These are phyloP conservation scores for Malassezia brasiliensis DNA, from an alignment of 1,284 basidiomycete genomes.

Conservation along the genomic window DNA sequence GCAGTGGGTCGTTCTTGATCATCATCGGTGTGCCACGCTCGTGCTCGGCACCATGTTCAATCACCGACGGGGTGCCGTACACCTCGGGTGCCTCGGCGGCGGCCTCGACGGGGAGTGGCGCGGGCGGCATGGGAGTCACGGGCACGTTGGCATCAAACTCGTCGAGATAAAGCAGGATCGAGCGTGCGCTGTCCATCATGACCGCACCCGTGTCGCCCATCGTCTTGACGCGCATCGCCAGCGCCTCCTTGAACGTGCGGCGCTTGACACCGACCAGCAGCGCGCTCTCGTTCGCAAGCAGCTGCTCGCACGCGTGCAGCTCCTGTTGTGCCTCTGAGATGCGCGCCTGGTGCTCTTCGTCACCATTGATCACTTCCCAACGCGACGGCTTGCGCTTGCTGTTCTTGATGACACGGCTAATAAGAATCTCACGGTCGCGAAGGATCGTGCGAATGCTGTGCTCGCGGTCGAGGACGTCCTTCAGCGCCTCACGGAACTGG, in stretches of 20 bases:
- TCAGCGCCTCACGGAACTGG: slow-evolving; percentile 49
- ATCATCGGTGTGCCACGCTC: background rate
- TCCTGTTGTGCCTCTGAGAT: slow-evolving; percentile 49
- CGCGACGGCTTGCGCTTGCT: slow-evolving; percentile 43
- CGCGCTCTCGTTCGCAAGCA: slow-evolving; percentile 46
- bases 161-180: slow-evolving; percentile 47
- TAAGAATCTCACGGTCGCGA: slow-evolving; percentile 50
- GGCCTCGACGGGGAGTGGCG: background rate
- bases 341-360: slow-evolving; percentile 44
- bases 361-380: slow-evolving; percentile 25
- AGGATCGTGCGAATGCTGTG: slow-evolving; percentile 48
- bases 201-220: slow-evolving; percentile 49
- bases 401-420: slow-evolving; percentile 49
- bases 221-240: slow-evolving; percentile 49
- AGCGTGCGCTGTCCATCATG: slow-evolving; percentile 48
- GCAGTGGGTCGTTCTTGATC: background rate
- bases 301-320: slow-evolving; percentile 49
- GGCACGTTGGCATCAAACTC: slow-evolving; percentile 43
- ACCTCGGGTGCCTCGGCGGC: background rate
- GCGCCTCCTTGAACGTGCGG: slow-evolving; percentile 49
- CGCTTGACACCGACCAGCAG: slow-evolving; percentile 49
- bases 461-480: slow-evolving; percentile 50
- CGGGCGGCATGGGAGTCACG: slow-evolving; percentile 16
- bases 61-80: background rate
- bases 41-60: background rate